These are phyloP conservation scores for Phytopythium kandeliae DNA, from an alignment of 352 stramenopile genomes.

Conservation along the genomic window DNA sequence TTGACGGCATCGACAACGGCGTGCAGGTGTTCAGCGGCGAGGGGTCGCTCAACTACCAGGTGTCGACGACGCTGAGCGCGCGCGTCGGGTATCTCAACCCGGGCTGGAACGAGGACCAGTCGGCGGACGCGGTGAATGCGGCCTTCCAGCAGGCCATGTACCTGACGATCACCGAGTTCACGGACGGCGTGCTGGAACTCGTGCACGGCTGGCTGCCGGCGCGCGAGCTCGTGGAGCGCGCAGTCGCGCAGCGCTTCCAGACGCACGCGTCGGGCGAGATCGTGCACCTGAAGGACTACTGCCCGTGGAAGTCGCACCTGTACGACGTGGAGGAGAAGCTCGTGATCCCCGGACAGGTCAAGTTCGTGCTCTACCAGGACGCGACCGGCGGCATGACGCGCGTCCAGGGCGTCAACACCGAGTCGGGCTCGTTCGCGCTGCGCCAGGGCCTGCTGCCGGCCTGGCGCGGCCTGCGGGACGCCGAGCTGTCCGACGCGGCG, in stretches of 20 bases:
- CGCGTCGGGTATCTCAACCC: slow-evolving; percentile 94
- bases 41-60: slow-evolving; percentile 60
- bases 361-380: slow-evolving; percentile 98
- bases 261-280: slow-evolving; percentile 92
- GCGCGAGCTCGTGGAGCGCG: slow-evolving; percentile 90
- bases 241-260: slow-evolving; percentile 81
- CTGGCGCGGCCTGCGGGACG: slow-evolving; percentile 95
- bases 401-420: slow-evolving; percentile 94
- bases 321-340: slow-evolving; percentile 95
- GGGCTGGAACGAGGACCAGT: slow-evolving; percentile 94
- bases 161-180: slow-evolving; percentile 94
- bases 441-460: slow-evolving; percentile 85
- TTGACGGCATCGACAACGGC: slow-evolving; percentile 99
- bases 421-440: slow-evolving; percentile 91
- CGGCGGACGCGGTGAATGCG: slow-evolving; percentile 66
- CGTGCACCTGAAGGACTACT: slow-evolving; percentile 89
- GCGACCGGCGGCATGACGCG: slow-evolving; percentile 90
- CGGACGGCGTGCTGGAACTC: slow-evolving; percentile 86
- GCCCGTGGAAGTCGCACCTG: slow-evolving; percentile 95
- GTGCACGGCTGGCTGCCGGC: slow-evolving; percentile 94
- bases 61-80: slow-evolving; percentile 72
- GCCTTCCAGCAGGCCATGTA: slow-evolving; percentile 94
- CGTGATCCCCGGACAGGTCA: slow-evolving; percentile 85
- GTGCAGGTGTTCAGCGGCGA: slow-evolving; percentile 75
- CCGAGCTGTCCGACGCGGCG: slow-evolving; percentile 79